A percentile compares a stretch with the other conserved stretches of the same genome.
These are phyloP conservation scores for Dendrobium catenatum DNA, from an alignment of 106 monocot species.

Conservation along the genomic window DNA sequence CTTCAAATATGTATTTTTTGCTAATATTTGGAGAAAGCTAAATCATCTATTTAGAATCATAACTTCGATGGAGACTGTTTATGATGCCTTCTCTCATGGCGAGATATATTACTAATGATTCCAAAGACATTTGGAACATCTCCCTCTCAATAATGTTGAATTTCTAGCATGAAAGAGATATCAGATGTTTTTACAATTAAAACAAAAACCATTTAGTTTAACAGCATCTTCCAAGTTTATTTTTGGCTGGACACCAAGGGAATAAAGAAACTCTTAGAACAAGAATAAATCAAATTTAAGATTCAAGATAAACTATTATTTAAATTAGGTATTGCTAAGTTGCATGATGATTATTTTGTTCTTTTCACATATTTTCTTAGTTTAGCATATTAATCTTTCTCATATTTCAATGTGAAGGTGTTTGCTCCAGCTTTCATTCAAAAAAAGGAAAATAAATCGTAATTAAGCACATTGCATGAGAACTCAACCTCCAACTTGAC, in stretches of 20 bases:
- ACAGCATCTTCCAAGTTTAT: background rate
- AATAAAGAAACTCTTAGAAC: background rate
- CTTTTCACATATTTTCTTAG: background rate
- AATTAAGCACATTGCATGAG: conserved; percentile 3
- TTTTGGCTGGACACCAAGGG: background rate
- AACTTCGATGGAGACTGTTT: no score
- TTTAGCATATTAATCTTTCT: background rate
- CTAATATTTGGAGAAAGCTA: no score
- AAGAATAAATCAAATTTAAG: background rate
- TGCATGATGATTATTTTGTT: background rate
- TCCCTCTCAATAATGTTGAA: background rate
- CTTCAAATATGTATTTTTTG: no score
- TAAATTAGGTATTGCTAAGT: background rate
- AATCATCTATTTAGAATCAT: no score
- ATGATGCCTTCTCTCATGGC: no score
- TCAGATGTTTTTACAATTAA: background rate
- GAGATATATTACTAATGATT: no score
- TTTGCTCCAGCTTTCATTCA: background rate
- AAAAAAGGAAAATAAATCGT: background rate
- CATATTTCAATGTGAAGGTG: background rate
- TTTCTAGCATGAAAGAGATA: background rate
- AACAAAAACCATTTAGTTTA: background rate
- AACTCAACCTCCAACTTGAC: conserved; percentile 84
- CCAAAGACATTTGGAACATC: background rate
- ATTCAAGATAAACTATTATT: background rate